Evolutionary conservation across 177 flowering plant species (phyloP).

Genomic region (Vitis hybrid): DNA sequence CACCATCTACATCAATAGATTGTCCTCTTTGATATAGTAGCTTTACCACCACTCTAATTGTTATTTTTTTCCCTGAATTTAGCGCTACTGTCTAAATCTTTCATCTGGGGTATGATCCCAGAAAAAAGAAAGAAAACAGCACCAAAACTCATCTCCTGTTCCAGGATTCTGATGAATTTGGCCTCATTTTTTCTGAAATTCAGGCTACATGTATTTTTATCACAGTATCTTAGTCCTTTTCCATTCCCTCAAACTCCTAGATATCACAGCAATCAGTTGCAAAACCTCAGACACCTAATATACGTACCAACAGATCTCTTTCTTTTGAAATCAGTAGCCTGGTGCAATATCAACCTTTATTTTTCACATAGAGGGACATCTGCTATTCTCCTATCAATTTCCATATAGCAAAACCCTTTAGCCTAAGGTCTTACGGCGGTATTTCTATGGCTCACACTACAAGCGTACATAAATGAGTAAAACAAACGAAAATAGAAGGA

Average conservation of each 20-base stretch:
- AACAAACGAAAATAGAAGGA: background rate
- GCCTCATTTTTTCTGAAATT: background rate
- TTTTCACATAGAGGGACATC: background rate
- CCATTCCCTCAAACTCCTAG: background rate
- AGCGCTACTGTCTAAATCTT: background rate
- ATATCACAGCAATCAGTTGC: too few relatives aligned
- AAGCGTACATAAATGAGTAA: background rate
- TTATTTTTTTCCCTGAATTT: background rate
- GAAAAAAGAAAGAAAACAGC: background rate
- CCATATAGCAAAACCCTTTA: background rate
- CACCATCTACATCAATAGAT: too few relatives aligned
- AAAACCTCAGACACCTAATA: background rate
- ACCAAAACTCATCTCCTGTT: slow-evolving; percentile 1
- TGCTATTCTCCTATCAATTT: too few relatives aligned
- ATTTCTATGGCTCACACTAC: background rate
- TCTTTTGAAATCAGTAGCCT: background rate
- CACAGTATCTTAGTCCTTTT: background rate
- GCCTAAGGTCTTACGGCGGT: background rate
- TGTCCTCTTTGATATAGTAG: too few relatives aligned
- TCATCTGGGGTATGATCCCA: background rate
- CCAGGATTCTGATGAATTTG: background rate
- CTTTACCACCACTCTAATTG: too few relatives aligned
- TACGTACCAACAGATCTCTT: background rate
- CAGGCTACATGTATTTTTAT: background rate
- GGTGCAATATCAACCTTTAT: slow-evolving; percentile 1